Base-by-base conservation (phyloP, 169 alveolate species). In the Eimeria necatrix region DNA sequence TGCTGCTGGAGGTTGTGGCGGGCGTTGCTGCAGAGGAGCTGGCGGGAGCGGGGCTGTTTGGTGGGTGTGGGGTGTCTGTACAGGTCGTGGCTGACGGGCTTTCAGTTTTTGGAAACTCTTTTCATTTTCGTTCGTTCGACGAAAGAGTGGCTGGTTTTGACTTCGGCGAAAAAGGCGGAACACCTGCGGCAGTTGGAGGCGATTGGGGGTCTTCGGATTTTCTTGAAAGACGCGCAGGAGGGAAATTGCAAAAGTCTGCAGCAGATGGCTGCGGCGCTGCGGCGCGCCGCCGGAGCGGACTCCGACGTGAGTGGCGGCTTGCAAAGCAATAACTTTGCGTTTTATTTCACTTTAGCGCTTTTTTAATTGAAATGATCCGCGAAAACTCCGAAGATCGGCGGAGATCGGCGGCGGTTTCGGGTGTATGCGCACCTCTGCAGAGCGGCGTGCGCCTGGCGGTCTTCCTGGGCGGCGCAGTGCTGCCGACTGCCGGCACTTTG, bases 61-160 rank as follows among this genome's bases (percentile, higher is more conserved):
- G 14, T 0, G 80, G 51, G 9, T 68, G 78, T 8, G 78, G 32
- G 32, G n/a, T 20, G 24, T n/a, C n/a, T 24, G 12, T 26, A 3
- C 92, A 97, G 98, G 93, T 94, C 97, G 94, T 98, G 99, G 99
- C 94, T 98, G 74, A 97, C 98, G 46, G 99, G 99, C 5, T 98
- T 97, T 80, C 98, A 98, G 91, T 97, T 98, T 78, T 98, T 99
- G 0, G 99, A 98, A 80, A 98, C 99, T 0, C 97, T 98, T 90
- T 96, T 98, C 76, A 93, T 96, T 14, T 98, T 98, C 80, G 49
- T 97, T 24, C 94, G 97, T 10, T 95, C 96, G 61, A 98, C 97
- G 32, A 96, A 96, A 51, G 84, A 61, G 70, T 83, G 97, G 96
- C 59, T 95, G 78, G 97, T 98, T 41, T 94, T 98, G 22, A 97